Percentiles rank a stretch among this genome's conserved stretches.
These are phyloP conservation scores for Syncephalastrum sp. DNA, from an alignment of 371 early-diverging fungal species.

Conservation along the genomic window DNA sequence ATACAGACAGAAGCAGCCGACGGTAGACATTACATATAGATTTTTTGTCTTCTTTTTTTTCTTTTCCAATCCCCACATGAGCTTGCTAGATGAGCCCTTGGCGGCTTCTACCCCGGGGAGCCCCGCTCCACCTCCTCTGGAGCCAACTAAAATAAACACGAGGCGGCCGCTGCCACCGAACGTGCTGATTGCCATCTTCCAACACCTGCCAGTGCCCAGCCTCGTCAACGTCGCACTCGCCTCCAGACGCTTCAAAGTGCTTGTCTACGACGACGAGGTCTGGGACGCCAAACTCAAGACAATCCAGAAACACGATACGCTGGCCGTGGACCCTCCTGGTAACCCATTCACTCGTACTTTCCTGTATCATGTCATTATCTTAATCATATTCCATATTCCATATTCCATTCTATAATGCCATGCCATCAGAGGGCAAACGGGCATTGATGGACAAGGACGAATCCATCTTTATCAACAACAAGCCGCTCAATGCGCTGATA, in stretches of 20 bases:
- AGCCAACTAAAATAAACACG: background rate
- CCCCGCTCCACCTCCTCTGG: too few species aligned
- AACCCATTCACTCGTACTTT: background rate
- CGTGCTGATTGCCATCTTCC: constrained; percentile 47
- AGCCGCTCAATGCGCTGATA: constrained; percentile 50
- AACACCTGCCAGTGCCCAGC: constrained; percentile 49
- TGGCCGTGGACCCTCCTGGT: background rate
- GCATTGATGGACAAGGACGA: constrained; percentile 35
- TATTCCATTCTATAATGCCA: too few species aligned
- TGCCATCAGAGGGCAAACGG: constrained; percentile 6
- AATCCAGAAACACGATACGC: constrained; percentile 35
- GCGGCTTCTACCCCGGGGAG: too few species aligned
- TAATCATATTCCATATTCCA: background rate
- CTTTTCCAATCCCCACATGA: background rate
- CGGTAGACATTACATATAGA: background rate
- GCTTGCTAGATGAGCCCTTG: constrained; percentile 6
- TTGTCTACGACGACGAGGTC: constrained; percentile 64
- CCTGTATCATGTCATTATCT: background rate
- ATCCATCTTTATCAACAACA: constrained; percentile 45
- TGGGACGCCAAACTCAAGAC: constrained; percentile 55
- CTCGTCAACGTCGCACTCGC: constrained; percentile 50
- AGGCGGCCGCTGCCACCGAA: constrained; percentile 45
- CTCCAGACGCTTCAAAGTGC: constrained; percentile 63
- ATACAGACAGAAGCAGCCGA: background rate
- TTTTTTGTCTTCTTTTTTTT: constrained; percentile 1